Base-by-base conservation (phyloP, 2,329 filamentous ascomycete species). In the Colletotrichum nymphaeae region DNA sequence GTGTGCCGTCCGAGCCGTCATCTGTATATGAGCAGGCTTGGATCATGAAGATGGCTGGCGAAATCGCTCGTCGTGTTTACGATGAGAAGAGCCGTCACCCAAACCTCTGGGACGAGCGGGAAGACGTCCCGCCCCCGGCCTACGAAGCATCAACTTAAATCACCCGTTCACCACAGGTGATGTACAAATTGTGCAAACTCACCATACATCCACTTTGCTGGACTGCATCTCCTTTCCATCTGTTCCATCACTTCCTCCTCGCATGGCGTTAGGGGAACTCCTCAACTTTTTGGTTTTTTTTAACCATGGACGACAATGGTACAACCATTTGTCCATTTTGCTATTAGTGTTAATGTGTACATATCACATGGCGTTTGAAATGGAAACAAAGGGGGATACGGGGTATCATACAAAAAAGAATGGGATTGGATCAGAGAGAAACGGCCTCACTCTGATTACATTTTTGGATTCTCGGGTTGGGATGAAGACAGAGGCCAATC, bases 1-100 rank as follows among this genome's bases (percentile, higher is more conserved):
- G 76, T 42, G 73, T 76, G 26, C 76, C 76, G 66, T 88, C 87
- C 1, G 88, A 90, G 37, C 86, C 84, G 5, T 86, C 88, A 14
- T 89, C 89, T 0, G 86, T 88, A 32, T 85, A 94, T 30, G 93
- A 95, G 80, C 93, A 95, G 81, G 94, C 94, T 3, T 97, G 94
- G 93, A 93, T 97, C 84, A 91, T 93, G 85, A 97, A 98, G 86
- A 97, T 99, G 90, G 95, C 96, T 5, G 93, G 92, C 75, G 97
- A 98, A 82, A 96, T 98, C 78, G 95, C 95, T 46, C 88, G 92
- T 63, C 93, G 94, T 69, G 95, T 97, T 76, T 94, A 96, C 76
- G 94, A 98, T 77, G 94, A 98, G 84, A 97, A 98, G 83, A 86
- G 87, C 67, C 85, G 87, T 46, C 86, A 88, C 66, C 84, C 85